A percentile compares a stretch with the other conserved stretches of the same genome.
These are phyloP conservation scores for Trichoderma sp. DNA, from an alignment of 2,329 filamentous ascomycete species.

Conservation along the genomic window DNA sequence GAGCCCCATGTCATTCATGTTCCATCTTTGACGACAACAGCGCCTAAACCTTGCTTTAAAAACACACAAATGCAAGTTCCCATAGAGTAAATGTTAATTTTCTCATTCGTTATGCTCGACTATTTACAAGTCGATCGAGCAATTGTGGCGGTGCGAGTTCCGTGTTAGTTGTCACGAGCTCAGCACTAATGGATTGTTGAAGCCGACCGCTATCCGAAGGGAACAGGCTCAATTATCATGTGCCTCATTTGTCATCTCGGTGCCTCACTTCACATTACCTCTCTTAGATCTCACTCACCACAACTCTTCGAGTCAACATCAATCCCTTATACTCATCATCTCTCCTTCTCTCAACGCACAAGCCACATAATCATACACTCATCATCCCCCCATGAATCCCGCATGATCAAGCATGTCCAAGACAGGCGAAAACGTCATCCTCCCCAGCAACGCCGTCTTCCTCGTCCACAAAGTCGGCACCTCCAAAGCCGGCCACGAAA, in stretches of 20 bases:
- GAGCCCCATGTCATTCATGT: too few relatives aligned
- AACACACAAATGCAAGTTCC: too few relatives aligned
- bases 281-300: background rate
- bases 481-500: slow-evolving; percentile 2
- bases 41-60: too few relatives aligned
- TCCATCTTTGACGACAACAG: too few relatives aligned
- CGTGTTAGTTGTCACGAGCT: background rate
- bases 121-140: background rate
- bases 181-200: slow-evolving; percentile 13
- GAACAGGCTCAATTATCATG: background rate
- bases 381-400: background rate
- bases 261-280: background rate
- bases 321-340: background rate
- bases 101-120: too few relatives aligned
- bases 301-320: background rate
- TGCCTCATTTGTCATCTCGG: background rate
- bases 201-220: slow-evolving; percentile 7
- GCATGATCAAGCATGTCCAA: slow-evolving; percentile 7
- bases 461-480: slow-evolving; percentile 23
- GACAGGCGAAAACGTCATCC: slow-evolving; percentile 22
- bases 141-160: slow-evolving; percentile 3
- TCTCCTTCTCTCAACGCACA: too few relatives aligned
- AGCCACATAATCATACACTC: too few relatives aligned
- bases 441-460: slow-evolving; percentile 23
- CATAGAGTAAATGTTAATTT: too few relatives aligned